A percentile compares a stretch with the other conserved stretches of the same genome.
Evolutionary conservation across 495 filamentous ascomycete genomes (phyloP).

Genomic region (Penicillium waksmanii): DNA sequence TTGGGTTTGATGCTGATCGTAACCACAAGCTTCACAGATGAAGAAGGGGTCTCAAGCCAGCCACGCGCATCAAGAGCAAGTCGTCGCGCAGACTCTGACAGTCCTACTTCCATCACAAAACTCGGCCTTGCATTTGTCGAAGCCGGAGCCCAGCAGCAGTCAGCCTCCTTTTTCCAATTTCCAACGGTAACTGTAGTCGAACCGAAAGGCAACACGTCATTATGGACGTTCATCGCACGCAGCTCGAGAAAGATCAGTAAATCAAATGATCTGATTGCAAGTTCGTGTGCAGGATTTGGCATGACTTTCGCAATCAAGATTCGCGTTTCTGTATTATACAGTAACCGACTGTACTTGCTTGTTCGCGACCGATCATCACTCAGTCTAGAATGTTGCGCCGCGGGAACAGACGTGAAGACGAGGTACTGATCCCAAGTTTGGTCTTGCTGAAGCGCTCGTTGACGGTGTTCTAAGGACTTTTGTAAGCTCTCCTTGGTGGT

Average conservation of each 20-base stretch:
- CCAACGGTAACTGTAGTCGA: conserved; percentile 24
- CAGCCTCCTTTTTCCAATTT: conserved; percentile 28
- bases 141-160: conserved; percentile 26
- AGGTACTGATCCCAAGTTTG: conserved; percentile 27
- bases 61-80: conserved; percentile 26
- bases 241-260: conserved; percentile 20
- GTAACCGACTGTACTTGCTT: conserved; percentile 28
- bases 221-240: conserved; percentile 21
- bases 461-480: conserved; percentile 21
- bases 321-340: conserved; percentile 24
- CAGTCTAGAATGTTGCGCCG: conserved; percentile 19
- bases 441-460: conserved; percentile 25
- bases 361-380: conserved; percentile 26
- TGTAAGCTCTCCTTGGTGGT: conserved; percentile 20
- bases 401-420: conserved; percentile 25
- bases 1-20: conserved; percentile 24
- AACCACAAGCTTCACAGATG: conserved; percentile 26
- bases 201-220: conserved; percentile 25
- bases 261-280: conserved; percentile 23
- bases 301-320: conserved; percentile 26
- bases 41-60: conserved; percentile 26
- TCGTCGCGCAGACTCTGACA: conserved; percentile 25
- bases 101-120: conserved; percentile 26
- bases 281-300: conserved; percentile 22
- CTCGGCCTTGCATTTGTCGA: conserved; percentile 9